phyloP scores from a whole-genome alignment of 2,329 filamentous ascomycete species.

The Pseudogymnoascus sp. region DNA sequence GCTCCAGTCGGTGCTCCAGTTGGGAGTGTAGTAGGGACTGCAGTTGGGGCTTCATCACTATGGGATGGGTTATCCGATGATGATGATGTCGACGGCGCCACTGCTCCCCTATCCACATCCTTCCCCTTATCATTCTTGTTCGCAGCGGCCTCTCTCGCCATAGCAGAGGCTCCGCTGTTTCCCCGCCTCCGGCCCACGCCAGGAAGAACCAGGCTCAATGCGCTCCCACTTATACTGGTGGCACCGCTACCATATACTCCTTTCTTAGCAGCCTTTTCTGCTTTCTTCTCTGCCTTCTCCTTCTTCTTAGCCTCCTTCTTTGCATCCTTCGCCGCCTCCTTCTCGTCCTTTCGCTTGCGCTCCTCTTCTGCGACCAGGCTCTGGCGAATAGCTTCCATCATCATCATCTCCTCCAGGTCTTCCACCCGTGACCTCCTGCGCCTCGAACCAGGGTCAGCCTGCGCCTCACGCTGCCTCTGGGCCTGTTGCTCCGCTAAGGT shows the following conservation, averaged over 20 bases:
- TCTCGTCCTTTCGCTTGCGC: slow-evolving; percentile 76
- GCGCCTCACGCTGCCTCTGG: slow-evolving; percentile 15
- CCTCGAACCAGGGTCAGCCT: slow-evolving; percentile 26
- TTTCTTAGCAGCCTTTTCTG: slow-evolving; percentile 62
- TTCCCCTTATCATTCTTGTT: slow-evolving; percentile 59
- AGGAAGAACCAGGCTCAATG: slow-evolving; percentile 52
- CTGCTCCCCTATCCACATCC: slow-evolving; percentile 51
- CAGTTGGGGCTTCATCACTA: slow-evolving; percentile 9
- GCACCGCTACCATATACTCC: slow-evolving; percentile 38
- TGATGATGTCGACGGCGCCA: background rate
- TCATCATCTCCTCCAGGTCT: slow-evolving; percentile 96
- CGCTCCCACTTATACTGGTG: slow-evolving; percentile 58
- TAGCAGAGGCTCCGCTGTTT: slow-evolving; percentile 54
- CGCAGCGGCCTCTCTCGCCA: slow-evolving; percentile 50
- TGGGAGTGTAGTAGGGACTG: slow-evolving; percentile 17
- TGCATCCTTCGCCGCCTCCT: slow-evolving; percentile 71
- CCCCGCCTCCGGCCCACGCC: slow-evolving; percentile 47
- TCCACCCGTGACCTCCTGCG: slow-evolving; percentile 61
- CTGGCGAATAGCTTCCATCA: slow-evolving; percentile 89
- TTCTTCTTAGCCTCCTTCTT: slow-evolving; percentile 83
- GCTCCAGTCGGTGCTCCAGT: slow-evolving; percentile 17
- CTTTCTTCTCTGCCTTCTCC: slow-evolving; percentile 50
- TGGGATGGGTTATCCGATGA: slow-evolving; percentile 4
- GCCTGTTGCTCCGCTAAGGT: slow-evolving; percentile 11
- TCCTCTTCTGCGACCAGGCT: slow-evolving; percentile 93